Base-by-base conservation (phyloP, 257 asterid species). In the Anisodus acutangulus region DNA sequence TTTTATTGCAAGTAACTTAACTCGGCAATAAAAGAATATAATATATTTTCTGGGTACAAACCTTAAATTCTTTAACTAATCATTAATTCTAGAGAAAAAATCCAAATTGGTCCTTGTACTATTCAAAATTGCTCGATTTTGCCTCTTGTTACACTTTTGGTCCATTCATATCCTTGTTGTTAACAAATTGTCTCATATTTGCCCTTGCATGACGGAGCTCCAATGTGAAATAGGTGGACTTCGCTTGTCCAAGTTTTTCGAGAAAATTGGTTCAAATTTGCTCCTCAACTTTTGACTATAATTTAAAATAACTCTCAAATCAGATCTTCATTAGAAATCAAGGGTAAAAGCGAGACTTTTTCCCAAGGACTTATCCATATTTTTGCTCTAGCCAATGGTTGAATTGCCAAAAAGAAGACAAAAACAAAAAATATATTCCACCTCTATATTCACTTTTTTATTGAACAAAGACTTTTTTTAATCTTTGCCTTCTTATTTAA, bases 311-410 rank as follows among this genome's bases (percentile, higher is more conserved):
- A 37, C 35, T 8, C 1, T 68, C 51, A 68, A 67, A 5, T 17
- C 17, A 1, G 9, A 19, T 10, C 17, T n/a, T 15, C 17, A 0
- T n/a, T n/a, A 19, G 7, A 10, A 6, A 39, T 47, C 12, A 72
- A 57, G 58, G 80, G 3, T 8, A 11, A 10, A 19, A 57, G 1
- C 3, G 9, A 1, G 59, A 19, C 59, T 47, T 47, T 72, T 19
- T 22, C 19, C 5, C 0, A 72, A 19, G 26, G 26, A 22, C 26
- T 22, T 31, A 31, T 31, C 59, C 49, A 13, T 31, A 9, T 78
- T 78, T 1, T 78, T 9, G 49, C 49, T 78, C 62, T 53, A 78
- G 31, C 81, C 64, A 78, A 78, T 78, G 7, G 64, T 78, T 78
- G 82, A 78, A 64, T 9, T 19, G 47, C 31, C 13, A 26, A 78